Conservation (phyloP, 2,329 filamentous ascomycete genomes). For the Fusarium coicis region DNA sequence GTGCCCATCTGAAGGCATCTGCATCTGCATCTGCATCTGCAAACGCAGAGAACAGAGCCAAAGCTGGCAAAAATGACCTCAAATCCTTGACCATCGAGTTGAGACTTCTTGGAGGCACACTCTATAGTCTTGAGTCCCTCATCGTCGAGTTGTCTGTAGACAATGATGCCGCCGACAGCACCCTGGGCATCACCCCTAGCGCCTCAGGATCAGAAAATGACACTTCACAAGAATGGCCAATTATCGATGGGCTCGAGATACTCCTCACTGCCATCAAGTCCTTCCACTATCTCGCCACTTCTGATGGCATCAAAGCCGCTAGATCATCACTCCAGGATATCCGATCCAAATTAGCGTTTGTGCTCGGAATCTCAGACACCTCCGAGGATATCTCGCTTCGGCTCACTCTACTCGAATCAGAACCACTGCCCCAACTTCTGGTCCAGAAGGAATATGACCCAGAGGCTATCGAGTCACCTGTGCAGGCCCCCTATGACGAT, state of each 20-base stretch:
- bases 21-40: background rate
- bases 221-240: slow-evolving; percentile 26
- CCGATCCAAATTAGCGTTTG: slow-evolving; percentile 39
- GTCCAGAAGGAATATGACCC: background rate
- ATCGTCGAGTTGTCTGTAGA: slow-evolving; percentile 30
- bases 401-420: slow-evolving; percentile 33
- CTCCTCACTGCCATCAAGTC: slow-evolving; percentile 28
- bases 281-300: slow-evolving; percentile 24
- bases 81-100: slow-evolving; percentile 36
- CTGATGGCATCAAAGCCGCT: slow-evolving; percentile 36
- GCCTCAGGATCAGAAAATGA: slow-evolving; percentile 7
- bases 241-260: slow-evolving; percentile 37
- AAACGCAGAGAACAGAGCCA: background rate
- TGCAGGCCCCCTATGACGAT: background rate
- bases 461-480: background rate
- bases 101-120: slow-evolving; percentile 36
- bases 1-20: slow-evolving; percentile 13
- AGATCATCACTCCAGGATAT: slow-evolving; percentile 30
- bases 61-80: slow-evolving; percentile 13
- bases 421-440: slow-evolving; percentile 31
- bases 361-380: slow-evolving; percentile 42
- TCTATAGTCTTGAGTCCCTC: slow-evolving; percentile 41
- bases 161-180: slow-evolving; percentile 19
- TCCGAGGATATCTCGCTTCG: slow-evolving; percentile 36
- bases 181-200: slow-evolving; percentile 10